Evolutionary conservation across 768 basidiomycete genomes (phyloP).

Genomic region (Ramaria sp.): DNA sequence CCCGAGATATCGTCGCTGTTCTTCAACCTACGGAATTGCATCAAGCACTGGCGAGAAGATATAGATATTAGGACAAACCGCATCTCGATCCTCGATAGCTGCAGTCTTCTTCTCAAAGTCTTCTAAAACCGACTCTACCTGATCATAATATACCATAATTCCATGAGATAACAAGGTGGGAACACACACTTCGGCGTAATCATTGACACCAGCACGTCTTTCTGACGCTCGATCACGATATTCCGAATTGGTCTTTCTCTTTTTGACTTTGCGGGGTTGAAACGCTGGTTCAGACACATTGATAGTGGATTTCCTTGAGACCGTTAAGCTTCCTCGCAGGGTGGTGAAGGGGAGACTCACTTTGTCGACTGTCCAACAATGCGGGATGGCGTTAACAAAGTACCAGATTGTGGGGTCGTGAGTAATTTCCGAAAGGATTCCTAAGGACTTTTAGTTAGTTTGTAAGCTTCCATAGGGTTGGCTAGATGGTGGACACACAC

Average conservation of each 20-base stretch:
- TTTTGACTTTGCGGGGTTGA: conserved; percentile 67
- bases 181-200: conserved; percentile 55
- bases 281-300: conserved; percentile 53
- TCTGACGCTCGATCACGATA: conserved; percentile 76
- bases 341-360: neutral
- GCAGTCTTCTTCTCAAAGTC: conserved; percentile 65
- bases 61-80: conserved; percentile 33
- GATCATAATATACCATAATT: neutral
- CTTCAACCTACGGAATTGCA: conserved; percentile 44
- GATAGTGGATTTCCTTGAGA: conserved; percentile 10
- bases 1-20: conserved; percentile 67
- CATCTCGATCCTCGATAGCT: conserved; percentile 45
- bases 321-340: neutral
- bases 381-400: neutral
- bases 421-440: conserved; percentile 1
- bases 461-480: neutral
- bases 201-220: conserved; percentile 56
- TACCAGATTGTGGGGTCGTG: neutral
- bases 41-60: neutral
- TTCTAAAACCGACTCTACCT: conserved; percentile 75
- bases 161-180: neutral
- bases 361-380: neutral
- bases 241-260: conserved; percentile 38
- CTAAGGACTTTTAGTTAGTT: neutral
- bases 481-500: neutral